Base-by-base conservation (phyloP, 129 eudicot genomes). In the Flaveria sonorensis region DNA sequence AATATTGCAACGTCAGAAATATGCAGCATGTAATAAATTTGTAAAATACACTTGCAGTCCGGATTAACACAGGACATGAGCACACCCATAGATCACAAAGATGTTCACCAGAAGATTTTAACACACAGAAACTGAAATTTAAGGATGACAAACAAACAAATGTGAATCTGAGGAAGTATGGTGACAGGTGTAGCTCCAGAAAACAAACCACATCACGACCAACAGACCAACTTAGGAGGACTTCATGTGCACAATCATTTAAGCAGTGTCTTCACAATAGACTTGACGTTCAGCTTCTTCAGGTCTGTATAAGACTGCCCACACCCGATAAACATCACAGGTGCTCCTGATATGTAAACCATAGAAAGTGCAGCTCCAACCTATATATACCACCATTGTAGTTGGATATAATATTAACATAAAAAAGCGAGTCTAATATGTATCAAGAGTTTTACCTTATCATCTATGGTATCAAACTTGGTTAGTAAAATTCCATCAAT, bases 361-460 rank as follows among this genome's bases (percentile, higher is more conserved):
- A 95, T 95, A 1, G 97, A 95, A 26, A 95, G 85, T n/a, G 96
- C 99, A 73, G 99, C 99, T 76, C 99, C 99, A 67, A 95, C 99
- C 99, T 95, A 77, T 50, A 81, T 56, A 26, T 28, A 45, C 12
- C 64, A 72, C 77, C 67, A 39, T 28, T 28, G 30, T 28, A 2
- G 4, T 28, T 28, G 30, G 30, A 28, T 0, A 28, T 28, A n/a
- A 56, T 39, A 62, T 39, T 23, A n/a, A 19, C 2, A 15, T 0
- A 64, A 26, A 30, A n/a, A 28, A 28, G 15, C 3, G 4, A 28
- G 30, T 28, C 30, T 28, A 60, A 15, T 61, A 10, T 50, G 30
- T 28, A 28, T 28, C 30, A 28, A 28, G 43, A 50, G 40, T 15
- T 24, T 50, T 80, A 92, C 98, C 93, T 92, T 92, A 69, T 92